Percentiles rank a stretch among this genome's conserved stretches.
These are phyloP conservation scores for Penicillium decumbens DNA, from an alignment of 2,329 filamentous ascomycete genomes.

Conservation along the genomic window DNA sequence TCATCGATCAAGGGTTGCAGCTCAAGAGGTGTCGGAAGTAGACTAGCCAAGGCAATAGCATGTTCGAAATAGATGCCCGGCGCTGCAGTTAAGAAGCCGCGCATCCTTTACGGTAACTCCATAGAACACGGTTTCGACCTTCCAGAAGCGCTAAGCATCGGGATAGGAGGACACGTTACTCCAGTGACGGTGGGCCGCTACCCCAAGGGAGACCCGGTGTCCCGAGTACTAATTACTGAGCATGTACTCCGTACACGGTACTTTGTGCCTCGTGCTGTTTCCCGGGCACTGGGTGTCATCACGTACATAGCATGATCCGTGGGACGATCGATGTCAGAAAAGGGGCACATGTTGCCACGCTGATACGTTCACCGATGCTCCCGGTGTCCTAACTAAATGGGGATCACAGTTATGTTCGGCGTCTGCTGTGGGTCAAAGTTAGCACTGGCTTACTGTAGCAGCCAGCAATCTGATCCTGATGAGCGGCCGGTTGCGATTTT, in stretches of 20 bases:
- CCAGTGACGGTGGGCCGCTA: constrained; percentile 5
- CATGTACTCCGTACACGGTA: too few species aligned
- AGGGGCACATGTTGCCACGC: background rate
- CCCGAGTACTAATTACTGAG: background rate
- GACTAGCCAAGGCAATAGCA: constrained; percentile 1
- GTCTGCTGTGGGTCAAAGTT: constrained; percentile 10
- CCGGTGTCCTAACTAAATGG: constrained; percentile 6
- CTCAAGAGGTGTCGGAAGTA: constrained; percentile 2
- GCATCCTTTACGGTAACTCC: background rate
- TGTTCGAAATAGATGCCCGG: background rate
- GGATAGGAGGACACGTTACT: constrained; percentile 2
- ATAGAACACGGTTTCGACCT: constrained; percentile 10
- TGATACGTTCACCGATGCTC: constrained; percentile 9
- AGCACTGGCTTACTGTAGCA: background rate
- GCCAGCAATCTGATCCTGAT: background rate
- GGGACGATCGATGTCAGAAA: constrained; percentile 1
- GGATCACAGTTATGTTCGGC: constrained; percentile 6
- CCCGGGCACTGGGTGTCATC: constrained; percentile 3
- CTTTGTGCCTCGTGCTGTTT: constrained; percentile 1
- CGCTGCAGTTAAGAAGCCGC: background rate
- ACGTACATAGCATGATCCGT: background rate
- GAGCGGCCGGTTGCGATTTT: constrained; percentile 1
- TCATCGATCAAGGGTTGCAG: constrained; percentile 1
- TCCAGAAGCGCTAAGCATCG: constrained; percentile 14
- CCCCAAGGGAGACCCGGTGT: background rate